Base-by-base conservation (phyloP, 176 grass and related monocot species). In the Triticum urartu region DNA sequence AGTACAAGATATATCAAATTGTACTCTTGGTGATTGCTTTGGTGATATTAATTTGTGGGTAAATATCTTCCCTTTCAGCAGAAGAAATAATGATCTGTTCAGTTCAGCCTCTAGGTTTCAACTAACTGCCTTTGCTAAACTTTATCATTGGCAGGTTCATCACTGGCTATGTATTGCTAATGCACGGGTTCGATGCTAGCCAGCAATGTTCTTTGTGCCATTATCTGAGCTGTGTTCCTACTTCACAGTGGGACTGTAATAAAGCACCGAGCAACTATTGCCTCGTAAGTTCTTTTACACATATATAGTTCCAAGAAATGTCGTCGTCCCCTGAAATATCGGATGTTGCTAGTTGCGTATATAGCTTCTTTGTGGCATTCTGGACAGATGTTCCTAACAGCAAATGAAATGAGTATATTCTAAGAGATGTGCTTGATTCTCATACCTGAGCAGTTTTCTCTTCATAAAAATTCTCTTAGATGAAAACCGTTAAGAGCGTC, bases 221-320 rank as follows among this genome's bases (percentile, higher is more conserved):
- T 83, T 98, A 98, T 79, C 50, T 98, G 56, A 98, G 88, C 84
- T 98, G 95, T 63, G 83, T 95, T 64, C 95, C 95, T 64, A 98
- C 93, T 81, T 94, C 89, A 79, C 92, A 84, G 72, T 98, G 95
- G 95, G 93, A 76, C 52, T 98, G 95, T 88, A 89, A 90, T 88
- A 89, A 90, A 3, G 21, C 69, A 75, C 85, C 80, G 77, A 73
- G 32, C 60, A 91, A 90, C 66, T 84, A 86, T 68, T 95, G 93
- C 68, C 43, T 91, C 52, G 93, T 98, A 90, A 83, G 76, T 21
- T 75, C 33, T 73, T 42, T 47, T 73, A 18, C 74, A 21, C 36
- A 43, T 32, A 54, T 70, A 43, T 30, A 47, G 50, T 43, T 54
- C 42, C 59, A 62, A 48, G 59, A 61, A 38, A 68, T 60, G 26